phyloP scores from a whole-genome alignment of 768 basidiomycete species.

The Auricularia sp. region DNA sequence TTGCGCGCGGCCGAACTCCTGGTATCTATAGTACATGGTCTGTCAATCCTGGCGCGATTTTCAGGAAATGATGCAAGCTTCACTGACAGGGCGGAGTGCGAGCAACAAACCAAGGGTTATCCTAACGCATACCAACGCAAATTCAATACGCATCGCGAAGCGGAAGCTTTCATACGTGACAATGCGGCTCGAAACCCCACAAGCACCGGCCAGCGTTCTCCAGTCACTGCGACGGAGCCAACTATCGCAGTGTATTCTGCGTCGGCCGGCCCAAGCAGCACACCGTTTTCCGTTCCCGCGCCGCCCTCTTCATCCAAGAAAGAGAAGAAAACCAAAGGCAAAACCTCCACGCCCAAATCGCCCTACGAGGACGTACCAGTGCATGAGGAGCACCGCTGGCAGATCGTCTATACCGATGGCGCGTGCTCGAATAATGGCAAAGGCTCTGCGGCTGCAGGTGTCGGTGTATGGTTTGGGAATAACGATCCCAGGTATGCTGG shows the following conservation, averaged over 20 bases:
- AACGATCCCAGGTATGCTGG: conserved; percentile 47
- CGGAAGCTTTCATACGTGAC: conserved; percentile 40
- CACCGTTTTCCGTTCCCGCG: too few relatives aligned
- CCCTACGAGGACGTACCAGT: conserved; percentile 3
- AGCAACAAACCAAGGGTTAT: conserved; percentile 58
- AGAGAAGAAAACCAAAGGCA: too few relatives aligned
- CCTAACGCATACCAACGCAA: conserved; percentile 56
- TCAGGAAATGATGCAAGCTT: too few relatives aligned
- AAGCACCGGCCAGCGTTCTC: conserved; percentile 6
- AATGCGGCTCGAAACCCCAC: conserved; percentile 8
- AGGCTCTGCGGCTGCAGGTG: conserved; percentile 55
- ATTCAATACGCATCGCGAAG: conserved; percentile 46
- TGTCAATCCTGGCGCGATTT: too few relatives aligned
- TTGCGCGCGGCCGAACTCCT: too few relatives aligned
- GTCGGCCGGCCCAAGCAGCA: too few relatives aligned
- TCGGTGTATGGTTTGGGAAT: conserved; percentile 85
- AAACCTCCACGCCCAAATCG: neutral
- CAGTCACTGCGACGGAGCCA: too few relatives aligned
- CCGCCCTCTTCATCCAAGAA: too few relatives aligned
- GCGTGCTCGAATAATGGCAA: conserved; percentile 80
- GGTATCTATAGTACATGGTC: too few relatives aligned
- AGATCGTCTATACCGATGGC: conserved; percentile 78
- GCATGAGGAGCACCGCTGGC: conserved; percentile 22
- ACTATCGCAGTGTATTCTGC: too few relatives aligned
- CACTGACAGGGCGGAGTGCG: conserved; percentile 55